A percentile compares a stretch with the other conserved stretches of the same genome.
Evolutionary conservation across 352 stramenopile genomes (phyloP).

Genomic region (Globisporangium megalacanthum): DNA sequence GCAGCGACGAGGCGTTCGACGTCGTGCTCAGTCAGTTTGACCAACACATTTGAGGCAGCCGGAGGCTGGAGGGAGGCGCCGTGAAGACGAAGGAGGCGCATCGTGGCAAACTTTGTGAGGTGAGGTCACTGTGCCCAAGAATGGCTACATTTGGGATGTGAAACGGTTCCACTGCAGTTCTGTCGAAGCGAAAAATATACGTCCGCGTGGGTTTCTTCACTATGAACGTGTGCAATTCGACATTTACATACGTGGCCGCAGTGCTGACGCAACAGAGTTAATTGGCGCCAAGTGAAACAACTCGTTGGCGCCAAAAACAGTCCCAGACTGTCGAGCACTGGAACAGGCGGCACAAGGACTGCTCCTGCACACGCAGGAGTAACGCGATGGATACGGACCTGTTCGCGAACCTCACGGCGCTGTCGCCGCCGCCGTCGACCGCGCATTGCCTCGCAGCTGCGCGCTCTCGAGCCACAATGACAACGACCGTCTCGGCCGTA

Average conservation of each 20-base stretch:
- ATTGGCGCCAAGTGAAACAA: no score
- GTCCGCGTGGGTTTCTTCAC: background rate
- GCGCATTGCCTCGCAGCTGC: background rate
- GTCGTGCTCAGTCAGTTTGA: conserved; percentile 7
- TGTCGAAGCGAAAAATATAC: background rate
- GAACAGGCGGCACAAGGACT: no score
- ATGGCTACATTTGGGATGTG: no score
- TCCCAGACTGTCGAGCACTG: background rate
- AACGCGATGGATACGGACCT: conserved; percentile 6
- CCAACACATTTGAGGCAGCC: background rate
- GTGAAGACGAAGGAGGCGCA: no score
- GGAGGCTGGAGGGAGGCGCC: background rate
- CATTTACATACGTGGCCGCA: no score
- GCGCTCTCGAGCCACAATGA: background rate
- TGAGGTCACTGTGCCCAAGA: background rate
- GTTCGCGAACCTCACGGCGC: conserved; percentile 11
- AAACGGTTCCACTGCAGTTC: no score
- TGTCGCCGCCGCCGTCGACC: background rate
- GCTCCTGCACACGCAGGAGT: background rate
- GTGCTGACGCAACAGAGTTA: no score
- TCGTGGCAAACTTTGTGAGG: no score
- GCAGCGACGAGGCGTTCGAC: conserved; percentile 7
- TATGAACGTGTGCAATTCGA: no score
- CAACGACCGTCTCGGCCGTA: background rate
- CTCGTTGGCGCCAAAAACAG: background rate